Percentiles rank a stretch among this genome's conserved stretches.
These are phyloP conservation scores for Eutypella sp. DNA, from an alignment of 2,329 filamentous ascomycete genomes.

Conservation along the genomic window DNA sequence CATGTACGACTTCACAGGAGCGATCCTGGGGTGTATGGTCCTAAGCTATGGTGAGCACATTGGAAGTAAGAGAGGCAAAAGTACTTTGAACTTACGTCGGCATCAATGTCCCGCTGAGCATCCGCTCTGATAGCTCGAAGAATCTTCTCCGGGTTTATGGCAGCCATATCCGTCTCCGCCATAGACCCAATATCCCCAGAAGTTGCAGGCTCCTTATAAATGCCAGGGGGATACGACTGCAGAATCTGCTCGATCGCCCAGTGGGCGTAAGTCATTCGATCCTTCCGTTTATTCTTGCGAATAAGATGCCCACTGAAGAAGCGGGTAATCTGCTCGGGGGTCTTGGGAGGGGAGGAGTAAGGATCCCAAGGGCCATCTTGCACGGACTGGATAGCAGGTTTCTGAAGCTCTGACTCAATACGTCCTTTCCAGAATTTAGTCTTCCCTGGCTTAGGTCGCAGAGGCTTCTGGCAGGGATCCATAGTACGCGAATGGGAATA, in stretches of 20 bases:
- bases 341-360: neutral
- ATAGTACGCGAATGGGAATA: no score
- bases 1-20: conserved; percentile 10
- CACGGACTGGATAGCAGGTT: neutral
- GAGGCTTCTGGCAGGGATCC: neutral
- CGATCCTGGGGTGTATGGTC: conserved; percentile 5
- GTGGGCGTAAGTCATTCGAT: conserved; percentile 15
- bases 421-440: neutral
- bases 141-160: conserved; percentile 6
- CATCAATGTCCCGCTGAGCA: conserved; percentile 19
- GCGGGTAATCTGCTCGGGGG: neutral
- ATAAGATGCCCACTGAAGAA: conserved; percentile 9
- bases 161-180: neutral
- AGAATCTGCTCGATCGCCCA: conserved; percentile 15
- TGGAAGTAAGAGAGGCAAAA: no score
- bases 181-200: no score
- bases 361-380: neutral
- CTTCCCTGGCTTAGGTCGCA: neutral
- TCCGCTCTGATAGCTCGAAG: conserved; percentile 12
- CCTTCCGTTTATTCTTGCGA: conserved; percentile 1
- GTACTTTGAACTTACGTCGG: conserved; percentile 11
- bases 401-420: neutral
- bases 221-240: conserved; percentile 6
- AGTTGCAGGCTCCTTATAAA: no score
- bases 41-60: neutral